Evolutionary conservation across 495 filamentous ascomycete genomes (phyloP).

Genomic region (Penicillium canariense): DNA sequence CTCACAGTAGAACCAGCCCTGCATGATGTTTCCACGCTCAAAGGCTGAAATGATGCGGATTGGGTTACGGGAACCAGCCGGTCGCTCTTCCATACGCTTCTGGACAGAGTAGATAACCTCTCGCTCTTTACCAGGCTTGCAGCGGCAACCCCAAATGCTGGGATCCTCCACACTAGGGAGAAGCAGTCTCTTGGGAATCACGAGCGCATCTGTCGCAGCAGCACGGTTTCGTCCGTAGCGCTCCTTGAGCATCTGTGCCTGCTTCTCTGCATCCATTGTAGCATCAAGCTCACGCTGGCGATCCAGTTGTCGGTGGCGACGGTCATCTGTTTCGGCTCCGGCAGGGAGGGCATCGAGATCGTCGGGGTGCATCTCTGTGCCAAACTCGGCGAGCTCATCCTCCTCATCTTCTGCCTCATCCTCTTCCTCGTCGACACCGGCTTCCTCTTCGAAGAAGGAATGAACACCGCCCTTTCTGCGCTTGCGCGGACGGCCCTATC

Average conservation of each 20-base stretch:
- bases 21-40: slow-evolving; percentile 82
- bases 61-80: slow-evolving; percentile 65
- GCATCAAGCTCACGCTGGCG: slow-evolving; percentile 80
- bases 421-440: slow-evolving; percentile 94
- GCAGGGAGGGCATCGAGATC: slow-evolving; percentile 79
- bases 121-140: slow-evolving; percentile 90
- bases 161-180: slow-evolving; percentile 93
- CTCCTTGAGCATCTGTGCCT: slow-evolving; percentile 79
- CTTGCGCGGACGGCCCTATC: slow-evolving; percentile 73
- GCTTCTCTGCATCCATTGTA: slow-evolving; percentile 88
- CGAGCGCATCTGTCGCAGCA: slow-evolving; percentile 56
- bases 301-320: slow-evolving; percentile 91
- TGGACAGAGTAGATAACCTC: slow-evolving; percentile 84
- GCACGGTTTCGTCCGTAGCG: slow-evolving; percentile 70
- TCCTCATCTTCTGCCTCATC: slow-evolving; percentile 90
- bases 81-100: slow-evolving; percentile 79
- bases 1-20: slow-evolving; percentile 94
- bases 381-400: slow-evolving; percentile 77
- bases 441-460: slow-evolving; percentile 91
- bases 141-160: slow-evolving; percentile 90
- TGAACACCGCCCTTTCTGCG: slow-evolving; percentile 68
- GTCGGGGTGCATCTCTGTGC: slow-evolving; percentile 85
- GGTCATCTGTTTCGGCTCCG: slow-evolving; percentile 80
- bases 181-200: slow-evolving; percentile 83
- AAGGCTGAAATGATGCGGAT: slow-evolving; percentile 84